Base-by-base conservation (phyloP, 371 early-diverging fungal genomes). In the Thermomucor indicae-seudaticae region DNA sequence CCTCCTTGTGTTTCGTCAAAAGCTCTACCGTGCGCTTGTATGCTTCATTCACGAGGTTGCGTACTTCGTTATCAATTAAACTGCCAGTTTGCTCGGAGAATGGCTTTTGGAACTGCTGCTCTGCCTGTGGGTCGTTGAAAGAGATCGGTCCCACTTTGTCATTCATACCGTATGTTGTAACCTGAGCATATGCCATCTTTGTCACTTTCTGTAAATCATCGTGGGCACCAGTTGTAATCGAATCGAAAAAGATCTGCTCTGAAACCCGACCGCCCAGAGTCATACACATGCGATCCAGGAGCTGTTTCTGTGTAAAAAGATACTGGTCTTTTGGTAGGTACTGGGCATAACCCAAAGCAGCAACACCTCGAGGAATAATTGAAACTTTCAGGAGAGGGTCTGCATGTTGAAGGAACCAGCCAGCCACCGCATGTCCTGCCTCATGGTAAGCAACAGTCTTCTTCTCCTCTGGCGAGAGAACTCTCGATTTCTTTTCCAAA, bases 381-480 rank as follows among this genome's bases (percentile, higher is more conserved):
- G 96, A 94, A 1, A 96, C 96, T 79, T 98, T 97, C 49, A 98
- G 79, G 24, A 98, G 76, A 19, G 97, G 97, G 66, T 96, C 93
- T 5, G 97, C 96, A 55, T 95, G 87, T 54, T 93, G 80, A 58
- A 98, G 70, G 67, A 88, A 97, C 99, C 99, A 98, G 24, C 97
- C 99, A 23, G 91, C 95, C 27, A 98, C 94, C 32, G 99, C 99
- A 62, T 98, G 98, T 3, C 99, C 99, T 28, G 98, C 98, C 75
- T 98, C 99, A 64, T 98, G 99, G 67, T 98, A 95, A 20, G 99
- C 98, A 16, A 98, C 98, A 8, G 92, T 95, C 72, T 89, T 95
- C 87, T 98, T 98, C 70, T 98, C 98, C 54, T 95, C 94, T 0
- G 99, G 96, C 12, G 93, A 89, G 39, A 98, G 72, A 2, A 96